Evolutionary conservation across 352 stramenopile species (phyloP), one percentile per base, ranked within the genome.

Genomic region (Phytophthora sp.): DNA sequence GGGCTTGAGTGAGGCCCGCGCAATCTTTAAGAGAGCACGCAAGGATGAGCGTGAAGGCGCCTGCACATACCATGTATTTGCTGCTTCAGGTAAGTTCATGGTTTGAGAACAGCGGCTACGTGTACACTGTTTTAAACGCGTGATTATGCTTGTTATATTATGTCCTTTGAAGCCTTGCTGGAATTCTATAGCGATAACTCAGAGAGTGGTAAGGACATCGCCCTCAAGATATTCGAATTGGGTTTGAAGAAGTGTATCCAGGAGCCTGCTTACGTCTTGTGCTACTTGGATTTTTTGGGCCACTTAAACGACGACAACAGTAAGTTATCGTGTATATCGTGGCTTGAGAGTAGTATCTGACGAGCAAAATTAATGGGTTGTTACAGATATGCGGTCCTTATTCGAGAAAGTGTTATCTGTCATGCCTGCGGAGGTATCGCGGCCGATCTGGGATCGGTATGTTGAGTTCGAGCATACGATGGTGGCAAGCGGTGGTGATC

Each of bases 241-340:
- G 88, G 86, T 9, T 69, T 96, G 50, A 95, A 95, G 58, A 95
- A 94, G 56, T 95, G 78, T 57, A 96, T 96, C 46, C 84, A 96
- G 27, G 84, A 94, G 44, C 86, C 83, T 12, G 83, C 87, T 0
- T 96, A 91, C 41, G 83, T 94, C 28, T 35, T 94, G 28, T 92
- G 84, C 60, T 96, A 96, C 53, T 60, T 96, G 13, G 86, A 95
- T 52, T 95, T 96, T 45, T 76, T 96, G 9, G 69, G 84, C 1
- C 88, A 96, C 45, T 69, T 93, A 32, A 95, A 96, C 57, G 88
- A 96, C 58, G 88, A 96, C 69, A 96, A 95, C 65, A 96, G 86
- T 96, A 73, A 57, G 84, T 82, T 11, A 21, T 45, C 7, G 13
- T 5, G 17, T 0, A 44, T 10, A 11, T 46, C 32, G n/a, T 2